Percentiles rank a stretch among this genome's conserved stretches.
Conservation (phyloP, 2,329 filamentous ascomycete genomes). For the Tolypocladium pustulatum region DNA sequence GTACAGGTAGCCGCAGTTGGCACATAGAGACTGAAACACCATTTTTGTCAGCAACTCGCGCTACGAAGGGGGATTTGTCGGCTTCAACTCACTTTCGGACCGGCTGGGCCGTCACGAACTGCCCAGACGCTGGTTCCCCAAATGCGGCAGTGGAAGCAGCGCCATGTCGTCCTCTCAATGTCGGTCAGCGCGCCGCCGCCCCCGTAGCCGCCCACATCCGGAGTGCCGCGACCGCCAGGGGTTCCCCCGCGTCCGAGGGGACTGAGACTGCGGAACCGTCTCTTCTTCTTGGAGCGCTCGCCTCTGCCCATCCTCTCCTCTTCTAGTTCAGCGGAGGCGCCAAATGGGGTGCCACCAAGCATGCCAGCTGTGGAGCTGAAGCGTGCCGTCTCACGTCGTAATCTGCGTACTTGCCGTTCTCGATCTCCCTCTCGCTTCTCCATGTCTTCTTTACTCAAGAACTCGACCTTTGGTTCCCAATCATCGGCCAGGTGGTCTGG, state of each 20-base stretch:
- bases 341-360: slow-evolving; percentile 60
- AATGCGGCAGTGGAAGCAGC: slow-evolving; percentile 77
- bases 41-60: background rate
- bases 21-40: slow-evolving; percentile 63
- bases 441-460: slow-evolving; percentile 87
- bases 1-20: slow-evolving; percentile 84
- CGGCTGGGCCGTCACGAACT: slow-evolving; percentile 80
- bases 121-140: slow-evolving; percentile 92
- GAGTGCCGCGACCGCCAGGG: slow-evolving; percentile 65
- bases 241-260: slow-evolving; percentile 57
- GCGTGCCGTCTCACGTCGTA: slow-evolving; percentile 82
- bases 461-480: slow-evolving; percentile 76
- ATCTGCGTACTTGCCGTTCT: slow-evolving; percentile 76
- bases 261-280: slow-evolving; percentile 79
- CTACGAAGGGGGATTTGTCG: background rate
- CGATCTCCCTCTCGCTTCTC: slow-evolving; percentile 93
- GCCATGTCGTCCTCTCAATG: slow-evolving; percentile 72
- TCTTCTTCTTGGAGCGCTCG: slow-evolving; percentile 91
- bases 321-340: slow-evolving; percentile 39
- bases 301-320: slow-evolving; percentile 85
- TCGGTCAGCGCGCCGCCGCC: slow-evolving; percentile 62
- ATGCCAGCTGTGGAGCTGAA: slow-evolving; percentile 83
- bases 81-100: slow-evolving; percentile 57
- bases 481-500: slow-evolving; percentile 77
- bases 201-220: slow-evolving; percentile 66